A percentile compares a stretch with the other conserved stretches of the same genome.
phyloP scores from a whole-genome alignment of 1,284 basidiomycete species.

The Rhodotorula sp. region DNA sequence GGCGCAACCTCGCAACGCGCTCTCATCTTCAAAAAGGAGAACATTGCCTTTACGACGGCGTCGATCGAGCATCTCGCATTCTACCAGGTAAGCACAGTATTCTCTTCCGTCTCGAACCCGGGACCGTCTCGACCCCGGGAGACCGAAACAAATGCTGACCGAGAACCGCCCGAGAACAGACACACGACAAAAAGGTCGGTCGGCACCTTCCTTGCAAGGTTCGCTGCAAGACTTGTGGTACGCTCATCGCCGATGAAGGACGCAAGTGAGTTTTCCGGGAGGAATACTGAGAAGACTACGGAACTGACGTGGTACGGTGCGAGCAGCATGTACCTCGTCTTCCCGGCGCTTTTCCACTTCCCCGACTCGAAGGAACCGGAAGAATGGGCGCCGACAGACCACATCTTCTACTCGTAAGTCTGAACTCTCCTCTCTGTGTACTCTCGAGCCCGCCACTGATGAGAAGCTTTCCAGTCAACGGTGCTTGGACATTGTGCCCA shows the following conservation, averaged over 20 bases:
- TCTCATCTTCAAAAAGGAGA: conserved; percentile 31
- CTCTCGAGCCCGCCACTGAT: too few species aligned
- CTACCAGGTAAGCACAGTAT: conserved; percentile 12
- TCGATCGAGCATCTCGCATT: conserved; percentile 18
- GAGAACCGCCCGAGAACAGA: neutral
- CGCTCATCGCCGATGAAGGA: conserved; percentile 19
- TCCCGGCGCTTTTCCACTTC: conserved; percentile 18
- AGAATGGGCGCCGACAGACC: conserved; percentile 4
- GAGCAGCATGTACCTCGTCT: conserved; percentile 18
- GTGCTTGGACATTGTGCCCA: conserved; percentile 4
- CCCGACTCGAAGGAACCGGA: conserved; percentile 16
- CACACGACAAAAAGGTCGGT: conserved; percentile 20
- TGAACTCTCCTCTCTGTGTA: too few species aligned
- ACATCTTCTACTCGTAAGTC: conserved; percentile 22
- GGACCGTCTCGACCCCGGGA: too few species aligned
- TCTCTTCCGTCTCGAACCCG: too few species aligned
- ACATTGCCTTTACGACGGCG: conserved; percentile 12
- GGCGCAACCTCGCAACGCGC: conserved; percentile 28
- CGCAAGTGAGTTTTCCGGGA: conserved; percentile 13
- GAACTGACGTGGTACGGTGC: neutral
- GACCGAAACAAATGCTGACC: too few species aligned
- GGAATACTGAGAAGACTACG: neutral
- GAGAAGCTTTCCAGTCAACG: neutral
- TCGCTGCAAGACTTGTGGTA: conserved; percentile 26
- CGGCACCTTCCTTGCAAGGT: conserved; percentile 30